Evolutionary conservation across 495 filamentous ascomycete species (phyloP), one percentile per base, ranked within the genome.

Genomic region (Hypoxylon intermedium): DNA sequence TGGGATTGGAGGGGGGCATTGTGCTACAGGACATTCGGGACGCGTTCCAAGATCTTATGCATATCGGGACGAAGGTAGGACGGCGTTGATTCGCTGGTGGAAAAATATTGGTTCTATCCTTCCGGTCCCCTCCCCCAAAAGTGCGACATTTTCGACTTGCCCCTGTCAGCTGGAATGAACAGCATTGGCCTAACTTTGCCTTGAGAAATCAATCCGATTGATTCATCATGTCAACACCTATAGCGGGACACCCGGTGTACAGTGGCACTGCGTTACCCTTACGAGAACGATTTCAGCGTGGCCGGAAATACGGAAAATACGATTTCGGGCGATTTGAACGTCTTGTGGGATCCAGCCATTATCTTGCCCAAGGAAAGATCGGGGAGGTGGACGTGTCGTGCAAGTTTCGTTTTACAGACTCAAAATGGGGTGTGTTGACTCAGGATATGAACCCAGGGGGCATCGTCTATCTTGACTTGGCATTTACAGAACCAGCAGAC

Each of bases 401-500:
- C 42, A 62, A 58, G 7, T 75, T 75, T 43, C 26, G 61, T 1
- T 75, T 70, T 50, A 58, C 58, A 9, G 68, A 72, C 55, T 73
- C 70, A 9, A 61, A 42, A 36, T 75, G 72, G 73, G 73, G 73
- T 11, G 55, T 71, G 7, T 15, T 75, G 6, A 51, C 30, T 9
- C 41, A 26, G 5, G 36, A 59, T 12, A 44, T 56, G 34, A 67
- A 69, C 18, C 69, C 70, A 11, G 73, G 56, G 4, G 73, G 73
- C 16, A 67, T 75, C 21, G 24, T 75, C 23, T 75, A 70, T 40
- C 41, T 75, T 1, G 72, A 75, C 13, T 23, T 75, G 9, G 53
- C 56, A 6, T 68, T 75, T 30, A 56, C 50, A 1, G 60, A 75
- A 33, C 68, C 72, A 0, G 12, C 41, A 0, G 67, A 60, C 21